Evolutionary conservation across 345 rosid genomes (phyloP), one percentile per base, ranked within the genome.

Genomic region (Populus alba): DNA sequence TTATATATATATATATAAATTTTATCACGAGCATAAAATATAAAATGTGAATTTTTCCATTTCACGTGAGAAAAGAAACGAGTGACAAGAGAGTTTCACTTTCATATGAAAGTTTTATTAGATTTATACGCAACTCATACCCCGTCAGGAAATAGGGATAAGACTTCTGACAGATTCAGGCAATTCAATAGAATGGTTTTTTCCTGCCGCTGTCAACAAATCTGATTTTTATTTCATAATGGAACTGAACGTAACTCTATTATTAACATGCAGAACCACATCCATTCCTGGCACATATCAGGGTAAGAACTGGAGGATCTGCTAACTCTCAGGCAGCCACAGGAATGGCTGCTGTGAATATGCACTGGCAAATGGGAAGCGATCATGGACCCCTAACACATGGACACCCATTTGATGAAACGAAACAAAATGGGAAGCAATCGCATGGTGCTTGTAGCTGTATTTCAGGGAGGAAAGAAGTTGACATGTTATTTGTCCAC

Each of bases 381-480:
- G 73, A 37, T 57, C 15, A 49, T 63, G 62, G 31, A 27, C 53
- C 23, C 45, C 45, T 35, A 57, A 51, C 75, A 75, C 85, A 79
- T 67, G 77, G 76, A 43, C 61, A 55, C 25, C 25, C 10, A 55
- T 55, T 22, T 55, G 61, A n/a, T 8, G 45, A 49, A 61, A 77
- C 67, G 43, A 74, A 65, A 70, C 53, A 25, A 70, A 43, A 13
- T 13, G 25, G 57, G 73, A n/a, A 70, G 25, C 13, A 59, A 10
- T 59, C 63, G n/a, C 63, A n/a, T 59, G 63, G 63, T 3, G 63
- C 63, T n/a, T 23, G 29, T 59, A 23, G 63, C 15, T n/a, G 63
- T 59, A 12, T 9, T 59, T 9, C 63, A 3, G 63, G 6, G 29
- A n/a, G 15, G 63, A n/a, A 59, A 59, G 63, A 59, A 59, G 63